Percentiles rank a stretch among this genome's conserved stretches.
Evolutionary conservation across 2,329 filamentous ascomycete species (phyloP).

Genomic region (Westerdykella aurantiaca): DNA sequence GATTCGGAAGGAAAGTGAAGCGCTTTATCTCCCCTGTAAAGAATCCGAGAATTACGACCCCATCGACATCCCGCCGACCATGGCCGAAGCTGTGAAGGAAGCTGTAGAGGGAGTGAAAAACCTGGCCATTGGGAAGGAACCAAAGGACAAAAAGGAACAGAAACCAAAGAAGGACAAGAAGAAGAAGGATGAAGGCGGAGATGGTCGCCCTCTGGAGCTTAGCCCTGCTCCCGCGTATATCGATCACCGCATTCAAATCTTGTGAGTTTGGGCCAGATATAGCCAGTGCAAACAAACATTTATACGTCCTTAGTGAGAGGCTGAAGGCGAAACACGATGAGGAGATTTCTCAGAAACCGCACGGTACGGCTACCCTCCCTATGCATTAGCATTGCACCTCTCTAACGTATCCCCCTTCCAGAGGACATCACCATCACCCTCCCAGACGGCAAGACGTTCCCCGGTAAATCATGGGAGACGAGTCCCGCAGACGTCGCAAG

Average conservation of each 20-base stretch:
- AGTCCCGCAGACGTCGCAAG: slow-evolving; percentile 74
- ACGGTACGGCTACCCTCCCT: slow-evolving; percentile 33
- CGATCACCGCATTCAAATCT: slow-evolving; percentile 75
- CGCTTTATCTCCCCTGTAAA: too few species aligned
- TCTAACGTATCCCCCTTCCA: slow-evolving; percentile 15
- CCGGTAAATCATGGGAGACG: slow-evolving; percentile 84
- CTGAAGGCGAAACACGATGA: slow-evolving; percentile 79
- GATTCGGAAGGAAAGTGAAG: too few species aligned
- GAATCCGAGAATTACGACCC: too few species aligned
- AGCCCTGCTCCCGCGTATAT: slow-evolving; percentile 66
- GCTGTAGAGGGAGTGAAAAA: slow-evolving; percentile 57
- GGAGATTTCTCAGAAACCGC: slow-evolving; percentile 64
- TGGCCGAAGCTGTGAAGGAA: slow-evolving; percentile 41
- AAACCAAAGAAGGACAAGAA: slow-evolving; percentile 39
- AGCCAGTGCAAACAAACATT: slow-evolving; percentile 3
- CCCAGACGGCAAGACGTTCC: slow-evolving; percentile 62
- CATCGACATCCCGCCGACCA: background rate
- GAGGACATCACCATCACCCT: slow-evolving; percentile 70
- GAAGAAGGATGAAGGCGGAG: slow-evolving; percentile 28
- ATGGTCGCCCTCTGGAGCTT: slow-evolving; percentile 44
- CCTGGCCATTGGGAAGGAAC: slow-evolving; percentile 44
- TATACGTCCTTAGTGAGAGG: slow-evolving; percentile 51
- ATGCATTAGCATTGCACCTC: background rate
- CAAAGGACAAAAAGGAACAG: slow-evolving; percentile 22
- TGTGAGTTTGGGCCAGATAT: slow-evolving; percentile 36